Base-by-base conservation (phyloP, 371 early-diverging fungal species). In the Rhizomucor pusillus region DNA sequence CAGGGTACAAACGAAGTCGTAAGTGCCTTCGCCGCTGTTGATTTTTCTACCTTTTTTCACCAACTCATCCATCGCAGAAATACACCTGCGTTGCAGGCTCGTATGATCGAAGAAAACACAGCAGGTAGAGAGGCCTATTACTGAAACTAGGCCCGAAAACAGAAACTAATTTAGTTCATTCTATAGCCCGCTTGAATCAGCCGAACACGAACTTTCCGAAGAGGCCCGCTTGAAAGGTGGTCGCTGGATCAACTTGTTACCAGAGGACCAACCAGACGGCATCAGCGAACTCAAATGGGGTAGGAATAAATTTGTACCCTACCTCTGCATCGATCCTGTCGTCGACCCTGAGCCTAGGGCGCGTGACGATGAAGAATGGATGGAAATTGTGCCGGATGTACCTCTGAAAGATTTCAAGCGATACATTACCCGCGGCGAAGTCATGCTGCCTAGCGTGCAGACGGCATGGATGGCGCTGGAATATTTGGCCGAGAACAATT, bases 271-370 rank as follows among this genome's bases (percentile, higher is more conserved):
- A 20, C 57, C 59, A n/a, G 69, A 75, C 16, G 85, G 85, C 11
- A 82, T 85, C 45, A 71, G 77, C 48, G 80, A 84, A 58, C 56
- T 86, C 39, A 87, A 85, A 61, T 85, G 86, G 86, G 78, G 82
- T 34, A 59, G 59, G 13, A 86, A 88, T 57, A 59, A 77, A 23
- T 88, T 88, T 59, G 64, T 82, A 11, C 85, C 86, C 2, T 85
- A 70, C 59, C 66, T 88, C 5, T 80, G 77, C 36, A 35, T 88
- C 13, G 71, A 88, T 62, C 81, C 86, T 13, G 54, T 59, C 5
- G 5, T 36, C 1, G 86, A 88, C 49, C 49, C 56, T n/a, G 52
- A 60, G 29, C 86, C 86, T 0, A 43, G 52, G 22, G 47, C 45
- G 46, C 66, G 84, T 9, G 88, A 88, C 52, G 73, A 67, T 11